Conservation (phyloP, 208 protist species). For the Strigomonas galati region DNA sequence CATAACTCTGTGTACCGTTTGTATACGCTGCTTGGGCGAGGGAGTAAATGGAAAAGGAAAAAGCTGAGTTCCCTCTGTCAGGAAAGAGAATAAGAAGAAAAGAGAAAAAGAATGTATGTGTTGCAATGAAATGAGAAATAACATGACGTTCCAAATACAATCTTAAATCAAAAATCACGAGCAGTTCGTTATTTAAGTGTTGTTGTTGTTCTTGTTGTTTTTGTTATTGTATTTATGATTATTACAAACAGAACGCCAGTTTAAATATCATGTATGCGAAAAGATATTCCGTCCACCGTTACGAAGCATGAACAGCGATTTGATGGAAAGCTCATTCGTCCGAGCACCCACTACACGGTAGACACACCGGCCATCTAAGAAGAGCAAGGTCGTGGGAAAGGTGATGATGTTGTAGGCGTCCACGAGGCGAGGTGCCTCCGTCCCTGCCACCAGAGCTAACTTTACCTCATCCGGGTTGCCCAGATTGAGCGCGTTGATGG, state of each 20-base stretch:
- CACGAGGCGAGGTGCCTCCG: slow-evolving; percentile 50
- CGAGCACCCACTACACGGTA: slow-evolving; percentile 64
- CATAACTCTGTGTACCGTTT: too few relatives aligned
- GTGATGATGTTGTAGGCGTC: slow-evolving; percentile 72
- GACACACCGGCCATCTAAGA: slow-evolving; percentile 66
- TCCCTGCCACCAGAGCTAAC: slow-evolving; percentile 70
- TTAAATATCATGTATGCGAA: slow-evolving; percentile 35
- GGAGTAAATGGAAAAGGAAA: too few relatives aligned
- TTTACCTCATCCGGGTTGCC: slow-evolving; percentile 75
- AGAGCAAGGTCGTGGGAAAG: slow-evolving; percentile 71
- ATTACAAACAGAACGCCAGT: not conserved
- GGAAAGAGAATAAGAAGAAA: too few relatives aligned
- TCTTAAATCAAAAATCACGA: too few relatives aligned
- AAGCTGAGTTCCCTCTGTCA: too few relatives aligned
- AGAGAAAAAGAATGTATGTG: too few relatives aligned
- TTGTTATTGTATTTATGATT: not conserved
- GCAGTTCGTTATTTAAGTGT: not conserved
- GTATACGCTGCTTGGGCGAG: too few relatives aligned
- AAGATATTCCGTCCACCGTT: slow-evolving; percentile 72
- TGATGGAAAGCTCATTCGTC: slow-evolving; percentile 72
- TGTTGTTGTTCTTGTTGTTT: not conserved
- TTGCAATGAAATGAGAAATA: too few relatives aligned
- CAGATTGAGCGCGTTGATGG: slow-evolving; percentile 73
- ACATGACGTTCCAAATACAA: too few relatives aligned
- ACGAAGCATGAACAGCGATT: slow-evolving; percentile 78